These are phyloP conservation scores for Myriosclerotinia curreyana DNA, from an alignment of 2,329 filamentous ascomycete genomes.

Conservation along the genomic window DNA sequence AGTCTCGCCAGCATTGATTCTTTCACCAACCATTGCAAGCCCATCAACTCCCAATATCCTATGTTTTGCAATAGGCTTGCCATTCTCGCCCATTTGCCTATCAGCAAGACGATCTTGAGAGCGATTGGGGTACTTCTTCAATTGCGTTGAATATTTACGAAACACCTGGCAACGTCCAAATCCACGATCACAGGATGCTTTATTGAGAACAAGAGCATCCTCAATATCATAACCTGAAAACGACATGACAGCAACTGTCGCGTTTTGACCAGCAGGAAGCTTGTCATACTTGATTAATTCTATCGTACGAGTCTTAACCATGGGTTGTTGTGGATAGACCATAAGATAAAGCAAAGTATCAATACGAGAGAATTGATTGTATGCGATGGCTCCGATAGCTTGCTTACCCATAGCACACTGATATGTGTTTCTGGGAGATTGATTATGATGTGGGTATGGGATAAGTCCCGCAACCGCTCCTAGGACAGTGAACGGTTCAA, in stretches of 20 bases:
- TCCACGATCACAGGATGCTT: constrained; percentile 89
- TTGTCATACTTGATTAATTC: constrained; percentile 97
- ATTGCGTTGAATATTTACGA: constrained; percentile 82
- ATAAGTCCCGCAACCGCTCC: constrained; percentile 95
- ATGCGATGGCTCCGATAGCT: constrained; percentile 96
- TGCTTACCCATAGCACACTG: constrained; percentile 99
- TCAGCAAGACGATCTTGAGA: constrained; percentile 64
- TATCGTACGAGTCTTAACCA: constrained; percentile 97
- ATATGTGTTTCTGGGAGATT: constrained; percentile 97
- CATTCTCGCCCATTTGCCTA: constrained; percentile 52
- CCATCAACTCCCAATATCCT: constrained; percentile 79
- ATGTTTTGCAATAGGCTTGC: constrained; percentile 65
- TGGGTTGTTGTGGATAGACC: constrained; percentile 95
- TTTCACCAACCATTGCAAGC: constrained; percentile 79
- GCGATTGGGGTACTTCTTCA: constrained; percentile 87
- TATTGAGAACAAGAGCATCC: constrained; percentile 94
- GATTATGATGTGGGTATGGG: constrained; percentile 97
- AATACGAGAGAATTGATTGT: constrained; percentile 96
- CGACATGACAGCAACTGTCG: constrained; percentile 97
- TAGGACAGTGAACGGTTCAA: constrained; percentile 95
- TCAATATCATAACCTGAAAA: constrained; percentile 99
- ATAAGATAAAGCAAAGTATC: constrained; percentile 95
- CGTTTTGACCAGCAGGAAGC: constrained; percentile 92
- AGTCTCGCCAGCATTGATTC: constrained; percentile 73
- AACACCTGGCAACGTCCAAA: constrained; percentile 98